phyloP scores from a whole-genome alignment of 176 grass and related monocot species.

The Oryza rufipogon region DNA sequence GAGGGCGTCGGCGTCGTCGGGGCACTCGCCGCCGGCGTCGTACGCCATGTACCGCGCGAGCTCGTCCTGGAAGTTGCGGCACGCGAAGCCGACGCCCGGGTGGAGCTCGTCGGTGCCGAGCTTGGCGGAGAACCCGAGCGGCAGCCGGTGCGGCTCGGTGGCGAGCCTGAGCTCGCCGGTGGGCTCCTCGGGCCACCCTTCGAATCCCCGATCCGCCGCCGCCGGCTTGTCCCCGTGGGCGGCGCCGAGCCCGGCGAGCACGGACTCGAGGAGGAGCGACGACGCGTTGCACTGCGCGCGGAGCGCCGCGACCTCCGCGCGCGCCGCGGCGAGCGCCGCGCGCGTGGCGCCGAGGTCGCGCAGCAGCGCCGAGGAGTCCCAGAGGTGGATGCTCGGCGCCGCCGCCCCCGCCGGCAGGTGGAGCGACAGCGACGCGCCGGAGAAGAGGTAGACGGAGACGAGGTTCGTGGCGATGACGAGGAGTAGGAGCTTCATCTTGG shows the following conservation, averaged over 20 bases:
- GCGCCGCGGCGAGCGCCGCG: slow-evolving; percentile 38
- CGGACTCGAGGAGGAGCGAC: slow-evolving; percentile 64
- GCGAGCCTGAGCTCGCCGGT: slow-evolving; percentile 62
- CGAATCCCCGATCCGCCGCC: slow-evolving; percentile 20
- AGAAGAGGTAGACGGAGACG: slow-evolving; percentile 79
- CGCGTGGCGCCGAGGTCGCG: slow-evolving; percentile 68
- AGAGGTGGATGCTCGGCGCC: slow-evolving; percentile 75
- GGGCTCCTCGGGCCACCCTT: slow-evolving; percentile 64
- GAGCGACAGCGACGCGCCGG: slow-evolving; percentile 60
- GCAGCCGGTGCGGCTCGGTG: slow-evolving; percentile 69
- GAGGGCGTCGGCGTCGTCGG: slow-evolving; percentile 54
- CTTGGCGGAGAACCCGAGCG: slow-evolving; percentile 59
- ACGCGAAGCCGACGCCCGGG: slow-evolving; percentile 66
- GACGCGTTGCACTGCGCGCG: slow-evolving; percentile 61
- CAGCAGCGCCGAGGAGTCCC: slow-evolving; percentile 59
- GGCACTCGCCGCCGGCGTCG: slow-evolving; percentile 56
- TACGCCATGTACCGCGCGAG: slow-evolving; percentile 66
- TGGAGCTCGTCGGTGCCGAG: slow-evolving; percentile 70
- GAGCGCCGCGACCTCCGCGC: slow-evolving; percentile 46
- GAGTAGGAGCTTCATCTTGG: slow-evolving; percentile 68
- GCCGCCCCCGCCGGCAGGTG: slow-evolving; percentile 54
- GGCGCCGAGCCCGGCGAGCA: slow-evolving; percentile 60
- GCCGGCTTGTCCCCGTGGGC: slow-evolving; percentile 48
- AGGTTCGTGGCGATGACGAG: slow-evolving; percentile 72
- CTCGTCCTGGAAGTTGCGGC: slow-evolving; percentile 82